Percentiles rank a stretch among this genome's conserved stretches.
Evolutionary conservation across 306 rosid species (phyloP).

Genomic region (Carpinus fangiana): DNA sequence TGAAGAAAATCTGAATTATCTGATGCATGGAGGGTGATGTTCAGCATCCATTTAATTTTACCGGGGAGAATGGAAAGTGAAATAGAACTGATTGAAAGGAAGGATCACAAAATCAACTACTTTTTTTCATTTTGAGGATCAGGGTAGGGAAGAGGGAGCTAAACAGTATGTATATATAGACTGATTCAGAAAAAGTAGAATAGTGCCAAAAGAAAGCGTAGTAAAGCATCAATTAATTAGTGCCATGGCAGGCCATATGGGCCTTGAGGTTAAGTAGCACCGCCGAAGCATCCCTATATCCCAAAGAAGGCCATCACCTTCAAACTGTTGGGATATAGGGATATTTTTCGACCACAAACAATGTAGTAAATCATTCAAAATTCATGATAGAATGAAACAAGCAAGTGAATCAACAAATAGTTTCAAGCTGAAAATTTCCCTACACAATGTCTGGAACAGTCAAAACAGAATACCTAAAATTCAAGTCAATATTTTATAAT

Average conservation of each 20-base stretch:
- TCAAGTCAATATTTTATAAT: background rate
- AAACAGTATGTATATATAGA: background rate
- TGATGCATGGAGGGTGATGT: too few relatives aligned
- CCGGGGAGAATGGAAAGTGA: too few relatives aligned
- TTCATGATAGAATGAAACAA: background rate
- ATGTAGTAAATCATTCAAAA: background rate
- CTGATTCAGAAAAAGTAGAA: background rate
- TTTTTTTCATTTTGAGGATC: background rate
- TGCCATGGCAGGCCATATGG: background rate
- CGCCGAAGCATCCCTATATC: background rate
- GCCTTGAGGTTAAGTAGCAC: background rate
- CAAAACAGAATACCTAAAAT: background rate
- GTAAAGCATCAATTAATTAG: background rate
- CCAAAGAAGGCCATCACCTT: background rate
- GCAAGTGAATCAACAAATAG: background rate
- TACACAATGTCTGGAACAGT: background rate
- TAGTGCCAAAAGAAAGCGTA: background rate
- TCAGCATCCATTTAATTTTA: too few relatives aligned
- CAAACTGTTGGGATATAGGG: background rate
- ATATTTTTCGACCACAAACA: background rate
- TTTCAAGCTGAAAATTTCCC: slow-evolving; percentile 1
- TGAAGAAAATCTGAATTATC: too few relatives aligned
- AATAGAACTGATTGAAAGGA: too few relatives aligned
- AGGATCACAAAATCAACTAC: too few relatives aligned
- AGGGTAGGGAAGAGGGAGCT: background rate